Evolutionary conservation across 371 early-diverging fungal genomes (phyloP).

Genomic region (Chytridium lagenaria): DNA sequence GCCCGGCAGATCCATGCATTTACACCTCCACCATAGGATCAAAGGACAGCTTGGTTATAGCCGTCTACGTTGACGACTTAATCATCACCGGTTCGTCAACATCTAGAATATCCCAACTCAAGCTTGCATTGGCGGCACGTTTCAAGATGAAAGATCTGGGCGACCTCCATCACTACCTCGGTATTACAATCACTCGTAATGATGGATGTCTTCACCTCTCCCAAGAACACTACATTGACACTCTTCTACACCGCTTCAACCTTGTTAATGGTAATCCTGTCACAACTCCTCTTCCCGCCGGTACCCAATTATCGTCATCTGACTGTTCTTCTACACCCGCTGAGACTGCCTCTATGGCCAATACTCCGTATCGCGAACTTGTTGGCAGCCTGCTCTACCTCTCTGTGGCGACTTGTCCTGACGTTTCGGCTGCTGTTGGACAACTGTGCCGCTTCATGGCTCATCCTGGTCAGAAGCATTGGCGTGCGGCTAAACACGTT

Average conservation of each 20-base stretch:
- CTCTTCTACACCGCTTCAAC: neutral
- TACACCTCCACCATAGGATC: neutral
- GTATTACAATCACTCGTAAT: neutral
- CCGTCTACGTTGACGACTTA: slow-evolving; percentile 35
- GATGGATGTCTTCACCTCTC: neutral
- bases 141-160: slow-evolving; percentile 11
- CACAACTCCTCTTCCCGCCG: neutral
- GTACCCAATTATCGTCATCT: neutral
- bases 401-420: slow-evolving; percentile 36
- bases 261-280: neutral
- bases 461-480: slow-evolving; percentile 37
- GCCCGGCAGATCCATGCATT: neutral
- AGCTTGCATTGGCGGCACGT: neutral
- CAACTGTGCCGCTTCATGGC: slow-evolving; percentile 22
- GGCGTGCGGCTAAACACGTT: slow-evolving; percentile 27
- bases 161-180: slow-evolving; percentile 1
- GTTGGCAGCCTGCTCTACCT: slow-evolving; percentile 43
- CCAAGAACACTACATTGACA: neutral
- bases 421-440: slow-evolving; percentile 39
- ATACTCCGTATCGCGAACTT: slow-evolving; percentile 26
- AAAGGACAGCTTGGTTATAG: slow-evolving; percentile 2
- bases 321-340: neutral
- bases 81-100: neutral
- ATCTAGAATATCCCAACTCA: neutral
- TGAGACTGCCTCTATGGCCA: neutral